A percentile compares a stretch with the other conserved stretches of the same genome.
phyloP scores from a whole-genome alignment of 805 yeast genomes.

The Monosporozyma servazzii region DNA sequence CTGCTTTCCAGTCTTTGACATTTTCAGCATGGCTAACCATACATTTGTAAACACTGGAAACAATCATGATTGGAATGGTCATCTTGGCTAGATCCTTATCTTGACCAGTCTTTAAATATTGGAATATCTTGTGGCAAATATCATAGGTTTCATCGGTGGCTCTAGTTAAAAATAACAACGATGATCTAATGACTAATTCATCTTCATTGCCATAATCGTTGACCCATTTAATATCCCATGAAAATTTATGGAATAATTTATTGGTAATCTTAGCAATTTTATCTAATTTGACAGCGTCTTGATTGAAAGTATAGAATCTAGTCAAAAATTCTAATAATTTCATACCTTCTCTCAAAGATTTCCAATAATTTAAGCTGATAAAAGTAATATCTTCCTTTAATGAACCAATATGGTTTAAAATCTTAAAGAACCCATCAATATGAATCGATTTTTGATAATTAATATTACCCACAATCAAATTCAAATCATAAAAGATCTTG shows the following conservation, averaged over 20 bases:
- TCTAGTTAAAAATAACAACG: slow-evolving; percentile 17
- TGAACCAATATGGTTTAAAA: slow-evolving; percentile 15
- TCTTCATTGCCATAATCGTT: slow-evolving; percentile 1
- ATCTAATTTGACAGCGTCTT: background rate
- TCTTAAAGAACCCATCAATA: slow-evolving; percentile 21
- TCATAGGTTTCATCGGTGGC: slow-evolving; percentile 13
- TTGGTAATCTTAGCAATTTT: background rate
- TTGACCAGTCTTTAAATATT: slow-evolving; percentile 28
- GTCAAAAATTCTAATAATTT: background rate
- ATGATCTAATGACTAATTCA: slow-evolving; percentile 33
- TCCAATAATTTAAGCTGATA: slow-evolving; percentile 10
- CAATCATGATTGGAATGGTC: slow-evolving; percentile 43
- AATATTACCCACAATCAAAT: slow-evolving; percentile 24
- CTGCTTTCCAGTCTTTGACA: slow-evolving; percentile 48
- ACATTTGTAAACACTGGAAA: slow-evolving; percentile 37
- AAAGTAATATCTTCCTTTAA: background rate
- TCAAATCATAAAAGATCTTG: slow-evolving; percentile 30
- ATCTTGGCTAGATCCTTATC: slow-evolving; percentile 40
- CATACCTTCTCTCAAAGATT: slow-evolving; percentile 16
- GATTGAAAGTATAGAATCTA: background rate
- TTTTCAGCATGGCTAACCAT: slow-evolving; percentile 33
- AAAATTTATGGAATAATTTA: background rate
- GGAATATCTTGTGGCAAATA: slow-evolving; percentile 37
- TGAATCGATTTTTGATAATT: slow-evolving; percentile 20
- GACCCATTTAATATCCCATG: background rate